Percentiles rank a stretch among this genome's conserved stretches.
These are phyloP conservation scores for Ambispora gerdemannii DNA, from an alignment of 192 early-diverging fungal genomes.

Conservation along the genomic window DNA sequence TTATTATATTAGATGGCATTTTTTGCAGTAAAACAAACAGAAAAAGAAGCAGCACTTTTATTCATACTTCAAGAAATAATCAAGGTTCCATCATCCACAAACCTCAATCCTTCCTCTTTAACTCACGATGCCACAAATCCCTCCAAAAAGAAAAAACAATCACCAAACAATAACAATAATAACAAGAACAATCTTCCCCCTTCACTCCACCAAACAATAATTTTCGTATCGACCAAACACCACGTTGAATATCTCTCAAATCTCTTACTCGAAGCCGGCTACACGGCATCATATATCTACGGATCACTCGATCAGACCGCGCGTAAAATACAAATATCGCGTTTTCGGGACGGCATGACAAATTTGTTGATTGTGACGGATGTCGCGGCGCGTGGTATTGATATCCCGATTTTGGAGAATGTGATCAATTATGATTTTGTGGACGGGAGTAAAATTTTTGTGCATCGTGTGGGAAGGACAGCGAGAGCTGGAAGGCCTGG, in stretches of 20 bases:
- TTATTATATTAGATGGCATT: conserved; percentile 68
- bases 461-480: conserved; percentile 95
- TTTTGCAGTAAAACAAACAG: conserved; percentile 76
- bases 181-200: too few species aligned
- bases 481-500: conserved; percentile 93
- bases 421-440: conserved; percentile 98
- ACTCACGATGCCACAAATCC: conserved; percentile 32
- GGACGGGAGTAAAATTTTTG: conserved; percentile 87
- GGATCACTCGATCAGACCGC: conserved; percentile 92
- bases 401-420: conserved; percentile 95
- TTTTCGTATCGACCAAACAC: conserved; percentile 97
- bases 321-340: conserved; percentile 79
- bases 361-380: conserved; percentile 93
- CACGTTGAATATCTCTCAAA: conserved; percentile 93
- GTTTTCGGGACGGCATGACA: conserved; percentile 75
- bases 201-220: conserved; percentile 72
- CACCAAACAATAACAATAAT: too few species aligned
- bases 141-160: conserved; percentile 43
- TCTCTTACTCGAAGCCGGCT: conserved; percentile 67
- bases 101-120: conserved; percentile 44
- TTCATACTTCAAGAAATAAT: conserved; percentile 79
- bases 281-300: conserved; percentile 84
- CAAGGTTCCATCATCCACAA: conserved; percentile 50
- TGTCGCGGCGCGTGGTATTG: conserved; percentile 98
- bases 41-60: conserved; percentile 89